These are phyloP conservation scores for Plasmodium relictum DNA, from an alignment of 169 alveolate genomes.

Conservation along the genomic window DNA sequence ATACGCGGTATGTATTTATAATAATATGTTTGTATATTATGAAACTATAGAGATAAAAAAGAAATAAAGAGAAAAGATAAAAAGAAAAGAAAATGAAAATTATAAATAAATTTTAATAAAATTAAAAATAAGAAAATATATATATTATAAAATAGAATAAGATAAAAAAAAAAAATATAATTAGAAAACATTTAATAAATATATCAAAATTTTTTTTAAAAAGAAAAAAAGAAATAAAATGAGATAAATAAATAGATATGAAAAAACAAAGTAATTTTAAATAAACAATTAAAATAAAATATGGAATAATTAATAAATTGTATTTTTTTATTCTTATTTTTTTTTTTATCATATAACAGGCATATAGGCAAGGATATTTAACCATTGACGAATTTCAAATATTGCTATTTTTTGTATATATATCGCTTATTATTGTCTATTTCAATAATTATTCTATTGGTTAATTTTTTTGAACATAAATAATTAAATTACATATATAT, in stretches of 20 bases:
- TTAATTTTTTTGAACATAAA: neutral
- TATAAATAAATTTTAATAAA: neutral
- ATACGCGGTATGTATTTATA: slow-evolving; percentile 42
- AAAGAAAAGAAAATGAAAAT: neutral
- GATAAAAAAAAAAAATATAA: neutral
- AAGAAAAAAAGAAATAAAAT: too few species aligned
- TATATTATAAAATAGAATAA: too few species aligned
- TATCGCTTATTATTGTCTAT: slow-evolving; percentile 33
- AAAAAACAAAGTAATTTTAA: too few species aligned
- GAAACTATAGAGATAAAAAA: neutral
- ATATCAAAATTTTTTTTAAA: too few species aligned
- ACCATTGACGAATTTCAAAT: slow-evolving; percentile 44
- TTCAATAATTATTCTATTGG: slow-evolving; percentile 43
- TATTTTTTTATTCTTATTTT: neutral
- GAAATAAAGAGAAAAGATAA: neutral
- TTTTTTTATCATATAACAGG: slow-evolving; percentile 21
- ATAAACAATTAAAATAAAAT: neutral
- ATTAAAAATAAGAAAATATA: neutral
- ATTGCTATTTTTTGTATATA: slow-evolving; percentile 16
- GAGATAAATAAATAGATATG: neutral
- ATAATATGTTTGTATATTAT: slow-evolving; percentile 2
- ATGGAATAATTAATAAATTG: neutral
- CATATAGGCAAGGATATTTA: slow-evolving; percentile 32
- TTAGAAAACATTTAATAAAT: neutral
- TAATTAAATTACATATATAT: neutral